Base-by-base conservation (phyloP, 306 rosid species). In the Mimosa pudica region DNA sequence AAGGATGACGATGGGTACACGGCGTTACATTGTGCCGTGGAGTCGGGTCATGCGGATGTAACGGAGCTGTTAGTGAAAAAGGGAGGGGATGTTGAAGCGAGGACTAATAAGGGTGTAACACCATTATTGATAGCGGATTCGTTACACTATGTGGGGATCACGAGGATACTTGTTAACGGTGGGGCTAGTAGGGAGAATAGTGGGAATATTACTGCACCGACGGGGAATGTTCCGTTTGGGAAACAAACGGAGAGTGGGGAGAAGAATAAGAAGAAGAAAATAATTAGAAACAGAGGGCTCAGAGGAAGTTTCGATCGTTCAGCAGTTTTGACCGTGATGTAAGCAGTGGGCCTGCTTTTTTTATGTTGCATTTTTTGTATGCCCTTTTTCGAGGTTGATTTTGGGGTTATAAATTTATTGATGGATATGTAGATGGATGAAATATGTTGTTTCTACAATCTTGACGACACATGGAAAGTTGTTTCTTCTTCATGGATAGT, bases 1-100 rank as follows among this genome's bases (percentile, higher is more conserved):
- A 88, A 84, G 69, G 98, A 92, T 49, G 92, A 86, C 58, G 96
- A 94, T 4, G 97, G 98, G 6, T 92, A 94, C 79, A 94, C 97
- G 0, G 94, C 98, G 0, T 78, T 92, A 80, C 97, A 94, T 24
- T 90, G 96, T 16, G 98, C 88, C 0, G 92, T 73, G 2, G 97
- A 94, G 77, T 85, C 93, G 0, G 97, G 97, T 2, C 90, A 94
- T 2, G 87, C 81, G 0, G 92, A 92, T 10, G 90, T 87, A 65
- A 86, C 84, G 0, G 93, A 92, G 81, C 38, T 90, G 79, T 74
- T 94, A 80, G 89, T 92, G 64, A 89, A 94, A 90, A 94, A 85
- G 74, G 96, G 96, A 44, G 94, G 87, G 0, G 92, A 92, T 42
- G 90, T 81, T 2, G 97, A 92, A 55, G 92, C 93, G 1, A 70